phyloP scores from a whole-genome alignment of 768 basidiomycete species.

The Trametes maxima region DNA sequence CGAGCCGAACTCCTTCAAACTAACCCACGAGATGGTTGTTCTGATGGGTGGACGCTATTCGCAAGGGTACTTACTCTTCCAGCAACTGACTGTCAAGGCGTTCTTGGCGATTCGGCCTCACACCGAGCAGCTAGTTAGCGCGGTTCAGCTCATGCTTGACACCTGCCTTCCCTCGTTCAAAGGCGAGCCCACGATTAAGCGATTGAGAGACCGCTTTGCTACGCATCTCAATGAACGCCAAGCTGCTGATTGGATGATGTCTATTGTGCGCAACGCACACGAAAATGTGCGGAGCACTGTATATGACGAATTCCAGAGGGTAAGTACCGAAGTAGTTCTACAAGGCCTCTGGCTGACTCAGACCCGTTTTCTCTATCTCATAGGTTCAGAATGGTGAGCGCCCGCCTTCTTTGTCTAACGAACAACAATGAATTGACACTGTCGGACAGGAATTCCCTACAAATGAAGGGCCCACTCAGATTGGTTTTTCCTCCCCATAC shows the following conservation, averaged over 20 bases:
- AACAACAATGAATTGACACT: not conserved
- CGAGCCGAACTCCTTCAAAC: conserved; percentile 96
- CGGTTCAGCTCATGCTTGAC: conserved; percentile 92
- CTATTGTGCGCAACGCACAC: conserved; percentile 86
- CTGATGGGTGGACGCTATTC: conserved; percentile 96
- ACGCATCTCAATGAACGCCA: conserved; percentile 81
- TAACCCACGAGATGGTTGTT: conserved; percentile 98
- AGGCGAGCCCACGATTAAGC: conserved; percentile 87
- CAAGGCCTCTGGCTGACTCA: conserved; percentile 7
- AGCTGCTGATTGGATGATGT: conserved; percentile 93
- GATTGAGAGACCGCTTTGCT: conserved; percentile 86
- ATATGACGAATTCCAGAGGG: conserved; percentile 95
- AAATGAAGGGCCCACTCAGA: conserved; percentile 27
- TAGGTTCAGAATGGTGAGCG: conserved; percentile 52
- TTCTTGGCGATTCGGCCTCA: conserved; percentile 97
- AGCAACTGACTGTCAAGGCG: conserved; percentile 91
- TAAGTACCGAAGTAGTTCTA: conserved; percentile 39
- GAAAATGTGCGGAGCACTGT: conserved; percentile 93
- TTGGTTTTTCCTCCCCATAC: not conserved
- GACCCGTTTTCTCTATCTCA: not conserved
- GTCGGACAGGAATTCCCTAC: conserved; percentile 34
- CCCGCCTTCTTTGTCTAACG: too few relatives aligned
- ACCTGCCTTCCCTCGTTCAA: conserved; percentile 97
- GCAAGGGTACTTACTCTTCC: conserved; percentile 93
- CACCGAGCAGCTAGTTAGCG: conserved; percentile 85